Conservation (phyloP, 371 early-diverging fungal genomes). For the Mortierella sp. region DNA sequence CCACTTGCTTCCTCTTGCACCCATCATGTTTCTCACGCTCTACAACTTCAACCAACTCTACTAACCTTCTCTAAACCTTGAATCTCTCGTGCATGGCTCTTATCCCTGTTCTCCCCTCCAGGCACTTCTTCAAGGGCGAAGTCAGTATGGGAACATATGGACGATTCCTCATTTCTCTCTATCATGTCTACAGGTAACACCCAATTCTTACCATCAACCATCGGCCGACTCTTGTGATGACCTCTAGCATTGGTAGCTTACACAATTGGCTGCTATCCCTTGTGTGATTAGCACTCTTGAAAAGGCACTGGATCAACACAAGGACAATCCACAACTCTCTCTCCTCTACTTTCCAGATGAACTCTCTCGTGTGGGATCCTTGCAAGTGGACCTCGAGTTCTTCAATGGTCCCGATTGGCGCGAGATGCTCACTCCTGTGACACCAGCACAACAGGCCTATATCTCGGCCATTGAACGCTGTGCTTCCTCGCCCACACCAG, state of each 20-base stretch:
- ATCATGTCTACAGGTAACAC: constrained; percentile 38
- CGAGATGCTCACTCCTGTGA: constrained; percentile 53
- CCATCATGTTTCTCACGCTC: neutral
- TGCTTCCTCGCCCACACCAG: constrained; percentile 59
- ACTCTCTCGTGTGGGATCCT: constrained; percentile 55
- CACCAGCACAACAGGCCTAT: constrained; percentile 63
- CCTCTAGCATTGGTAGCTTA: too few relatives aligned
- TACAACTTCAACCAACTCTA: neutral
- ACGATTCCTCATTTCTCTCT: constrained; percentile 44
- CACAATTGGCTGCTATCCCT: too few relatives aligned
- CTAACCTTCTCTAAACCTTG: neutral
- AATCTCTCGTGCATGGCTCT: neutral
- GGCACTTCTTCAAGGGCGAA: constrained; percentile 51
- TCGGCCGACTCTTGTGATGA: too few relatives aligned
- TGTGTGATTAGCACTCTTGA: constrained; percentile 58
- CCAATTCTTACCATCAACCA: too few relatives aligned
- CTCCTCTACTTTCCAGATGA: constrained; percentile 67
- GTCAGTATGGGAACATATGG: constrained; percentile 30
- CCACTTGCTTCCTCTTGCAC: too few relatives aligned
- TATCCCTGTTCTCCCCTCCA: neutral
- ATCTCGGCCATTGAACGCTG: constrained; percentile 60
- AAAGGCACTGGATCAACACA: constrained; percentile 59
- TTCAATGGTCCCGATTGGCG: constrained; percentile 61
- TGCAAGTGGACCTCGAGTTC: constrained; percentile 62
- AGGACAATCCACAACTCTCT: constrained; percentile 57